Base-by-base conservation (phyloP, 148 eudicot genomes). In the Vaccinium myrtillus region DNA sequence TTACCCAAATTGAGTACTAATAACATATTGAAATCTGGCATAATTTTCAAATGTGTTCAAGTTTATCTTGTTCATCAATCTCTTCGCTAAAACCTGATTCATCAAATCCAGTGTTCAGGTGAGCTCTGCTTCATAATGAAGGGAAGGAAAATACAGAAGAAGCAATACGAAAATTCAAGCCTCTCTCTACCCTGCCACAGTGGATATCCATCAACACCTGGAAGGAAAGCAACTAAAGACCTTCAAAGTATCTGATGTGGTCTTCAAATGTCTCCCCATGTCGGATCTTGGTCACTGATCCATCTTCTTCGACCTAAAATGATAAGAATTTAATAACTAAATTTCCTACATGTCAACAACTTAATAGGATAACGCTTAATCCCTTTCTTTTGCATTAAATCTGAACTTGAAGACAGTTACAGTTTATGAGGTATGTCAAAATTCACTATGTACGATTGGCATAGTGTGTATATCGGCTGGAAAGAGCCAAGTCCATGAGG, bases 231-330 rank as follows among this genome's bases (percentile, higher is more conserved):
- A 78, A 63, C 82, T 86, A 93, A 54, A 95, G 93, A 65, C 94
- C 97, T 50, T 94, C 75, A 48, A 95, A 95, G 77, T 86, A 93
- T 89, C 91, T 90, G 84, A 94, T 55, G 84, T 94, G 98, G 90
- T 95, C 95, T 78, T 93, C 94, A 36, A 95, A 93, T 87, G 97
- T 92, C 89, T 95, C 97, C 15, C 91, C 94, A 74, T 93, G 97
- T 51, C 98, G 83, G 86, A 95, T 95, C 86, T 94, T 93, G 78
- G 91, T 86, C 77, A 94, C 87, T 5, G 98, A 90, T 83, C 98
- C 98, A 84, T 94, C 94, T 67, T 93, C 94, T 84, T 92, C 93
- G 65, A 95, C 91, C 98, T 93, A 76, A 70, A 75, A 61, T 32
- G 15, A 71, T 27, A 18, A 1, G 30, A 82, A 25, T 69, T 48